A percentile compares a stretch with the other conserved stretches of the same genome.
These are phyloP conservation scores for Fusarium nurragi DNA, from an alignment of 2,329 filamentous ascomycete genomes.

Conservation along the genomic window DNA sequence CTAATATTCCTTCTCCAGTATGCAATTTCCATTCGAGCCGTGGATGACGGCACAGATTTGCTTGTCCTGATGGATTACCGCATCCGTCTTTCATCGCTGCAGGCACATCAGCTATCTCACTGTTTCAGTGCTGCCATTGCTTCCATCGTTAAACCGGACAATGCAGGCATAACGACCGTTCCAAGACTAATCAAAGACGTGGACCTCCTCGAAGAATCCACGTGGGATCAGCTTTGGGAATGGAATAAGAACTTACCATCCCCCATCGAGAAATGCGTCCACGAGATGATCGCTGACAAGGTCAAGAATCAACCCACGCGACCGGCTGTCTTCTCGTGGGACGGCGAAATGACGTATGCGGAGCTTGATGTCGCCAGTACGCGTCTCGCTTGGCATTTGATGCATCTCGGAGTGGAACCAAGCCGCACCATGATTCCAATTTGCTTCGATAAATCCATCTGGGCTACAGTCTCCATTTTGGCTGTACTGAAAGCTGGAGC, in stretches of 20 bases:
- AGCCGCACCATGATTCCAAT: background rate
- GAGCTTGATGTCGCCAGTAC: slow-evolving; percentile 2
- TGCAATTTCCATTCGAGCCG: slow-evolving; percentile 12
- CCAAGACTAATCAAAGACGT: background rate
- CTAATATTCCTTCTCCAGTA: background rate
- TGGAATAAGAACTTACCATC: slow-evolving; percentile 10
- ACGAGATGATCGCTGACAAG: slow-evolving; percentile 14
- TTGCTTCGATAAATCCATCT: slow-evolving; percentile 12
- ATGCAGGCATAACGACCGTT: background rate
- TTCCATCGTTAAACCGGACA: background rate
- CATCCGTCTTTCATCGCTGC: background rate
- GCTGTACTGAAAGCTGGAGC: slow-evolving; percentile 4
- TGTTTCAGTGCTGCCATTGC: slow-evolving; percentile 16
- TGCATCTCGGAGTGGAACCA: background rate
- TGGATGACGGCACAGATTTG: slow-evolving; percentile 1
- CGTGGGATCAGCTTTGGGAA: background rate
- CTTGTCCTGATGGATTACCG: slow-evolving; percentile 12
- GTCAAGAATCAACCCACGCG: slow-evolving; percentile 4
- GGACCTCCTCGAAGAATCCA: slow-evolving; percentile 1
- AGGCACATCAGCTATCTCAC: slow-evolving; percentile 1
- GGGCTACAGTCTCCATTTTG: background rate
- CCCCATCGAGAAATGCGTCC: slow-evolving; percentile 3
- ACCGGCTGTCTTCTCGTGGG: slow-evolving; percentile 11
- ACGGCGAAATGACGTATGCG: slow-evolving; percentile 6
- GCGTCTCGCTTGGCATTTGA: background rate